A percentile compares a stretch with the other conserved stretches of the same genome.
phyloP scores from a whole-genome alignment of 2,329 filamentous ascomycete species.

The Shiraia bambusicola region DNA sequence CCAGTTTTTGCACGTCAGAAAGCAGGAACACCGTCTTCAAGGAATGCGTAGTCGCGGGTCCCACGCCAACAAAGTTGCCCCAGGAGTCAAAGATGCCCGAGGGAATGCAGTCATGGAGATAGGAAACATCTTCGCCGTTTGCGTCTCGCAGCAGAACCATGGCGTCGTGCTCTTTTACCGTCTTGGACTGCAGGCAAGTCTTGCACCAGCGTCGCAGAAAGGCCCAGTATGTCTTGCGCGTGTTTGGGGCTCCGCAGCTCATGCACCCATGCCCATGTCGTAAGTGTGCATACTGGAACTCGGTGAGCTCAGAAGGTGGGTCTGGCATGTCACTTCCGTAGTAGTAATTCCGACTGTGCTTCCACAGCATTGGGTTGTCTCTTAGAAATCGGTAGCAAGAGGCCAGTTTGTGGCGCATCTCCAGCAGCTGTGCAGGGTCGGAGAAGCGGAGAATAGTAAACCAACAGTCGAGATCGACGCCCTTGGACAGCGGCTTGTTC shows the following conservation, averaged over 20 bases:
- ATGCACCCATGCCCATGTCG: conserved; percentile 45
- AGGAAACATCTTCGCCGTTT: conserved; percentile 30
- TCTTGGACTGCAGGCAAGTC: conserved; percentile 39
- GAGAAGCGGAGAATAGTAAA: conserved; percentile 41
- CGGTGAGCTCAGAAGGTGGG: conserved; percentile 39
- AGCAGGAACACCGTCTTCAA: conserved; percentile 36
- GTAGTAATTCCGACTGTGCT: conserved; percentile 38
- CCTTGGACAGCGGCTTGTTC: conserved; percentile 28
- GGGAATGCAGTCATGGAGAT: conserved; percentile 33
- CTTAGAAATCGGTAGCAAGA: conserved; percentile 39
- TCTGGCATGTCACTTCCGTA: conserved; percentile 39
- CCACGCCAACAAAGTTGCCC: conserved; percentile 43
- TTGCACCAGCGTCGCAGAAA: conserved; percentile 48
- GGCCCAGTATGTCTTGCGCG: conserved; percentile 48
- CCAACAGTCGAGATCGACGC: conserved; percentile 38
- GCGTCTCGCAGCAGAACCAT: conserved; percentile 26
- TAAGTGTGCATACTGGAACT: conserved; percentile 45
- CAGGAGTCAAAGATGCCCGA: conserved; percentile 43
- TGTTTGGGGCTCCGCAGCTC: conserved; percentile 38
- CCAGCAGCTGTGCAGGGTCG: conserved; percentile 37
- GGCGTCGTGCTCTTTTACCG: conserved; percentile 35
- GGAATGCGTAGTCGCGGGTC: conserved; percentile 36
- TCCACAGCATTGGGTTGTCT: conserved; percentile 43
- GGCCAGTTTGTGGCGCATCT: conserved; percentile 39
- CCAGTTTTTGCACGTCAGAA: conserved; percentile 32